Evolutionary conservation across 441 rosid genomes (phyloP).

Genomic region (Corymbia citriodora): DNA sequence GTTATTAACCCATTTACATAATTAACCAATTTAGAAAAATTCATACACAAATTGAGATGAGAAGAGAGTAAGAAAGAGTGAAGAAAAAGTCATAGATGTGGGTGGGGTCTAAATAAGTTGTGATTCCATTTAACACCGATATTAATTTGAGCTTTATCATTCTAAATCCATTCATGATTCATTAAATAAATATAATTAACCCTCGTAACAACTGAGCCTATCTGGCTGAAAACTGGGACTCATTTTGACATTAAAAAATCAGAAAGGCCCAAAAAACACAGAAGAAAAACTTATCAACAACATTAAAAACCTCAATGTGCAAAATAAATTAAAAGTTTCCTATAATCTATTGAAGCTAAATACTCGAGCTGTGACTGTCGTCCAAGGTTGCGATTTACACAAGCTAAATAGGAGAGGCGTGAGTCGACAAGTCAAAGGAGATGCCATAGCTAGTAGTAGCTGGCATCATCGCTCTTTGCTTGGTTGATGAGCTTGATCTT

Average conservation of each 20-base stretch:
- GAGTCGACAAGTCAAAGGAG: neutral
- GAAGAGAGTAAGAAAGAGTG: neutral
- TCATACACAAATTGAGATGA: fast-evolving
- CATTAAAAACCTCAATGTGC: neutral
- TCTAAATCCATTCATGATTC: no score
- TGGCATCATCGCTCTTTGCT: neutral
- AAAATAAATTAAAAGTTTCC: neutral
- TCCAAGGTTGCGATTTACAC: neutral
- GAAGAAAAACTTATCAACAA: neutral
- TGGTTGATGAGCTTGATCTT: neutral
- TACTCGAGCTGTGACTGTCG: neutral
- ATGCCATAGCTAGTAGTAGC: neutral
- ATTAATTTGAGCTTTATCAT: neutral
- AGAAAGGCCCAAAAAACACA: neutral
- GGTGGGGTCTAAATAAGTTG: neutral
- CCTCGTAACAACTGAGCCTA: neutral
- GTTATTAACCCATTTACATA: no score
- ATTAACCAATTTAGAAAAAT: fast-evolving
- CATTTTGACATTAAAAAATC: neutral
- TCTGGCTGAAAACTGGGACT: neutral
- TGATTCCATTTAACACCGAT: neutral
- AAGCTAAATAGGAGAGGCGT: neutral
- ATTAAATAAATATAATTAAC: no score
- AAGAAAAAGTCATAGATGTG: neutral
- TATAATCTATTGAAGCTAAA: neutral